A percentile compares a stretch with the other conserved stretches of the same genome.
phyloP scores from a whole-genome alignment of 225 moss, liverwort and hornwort species.

The Climacium dendroides region DNA sequence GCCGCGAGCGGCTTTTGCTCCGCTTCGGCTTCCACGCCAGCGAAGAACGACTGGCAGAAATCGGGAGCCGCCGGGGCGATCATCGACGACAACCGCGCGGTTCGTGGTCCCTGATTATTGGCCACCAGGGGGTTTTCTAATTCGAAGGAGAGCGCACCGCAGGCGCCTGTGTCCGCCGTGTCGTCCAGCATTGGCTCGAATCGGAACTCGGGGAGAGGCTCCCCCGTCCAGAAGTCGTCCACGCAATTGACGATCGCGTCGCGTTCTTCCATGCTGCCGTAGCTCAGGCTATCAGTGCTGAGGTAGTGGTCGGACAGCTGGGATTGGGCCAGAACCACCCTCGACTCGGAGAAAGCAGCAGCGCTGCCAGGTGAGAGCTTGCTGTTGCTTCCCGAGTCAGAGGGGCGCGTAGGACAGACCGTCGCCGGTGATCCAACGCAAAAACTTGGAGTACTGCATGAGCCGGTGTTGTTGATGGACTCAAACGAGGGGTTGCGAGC shows the following conservation, averaged over 20 bases:
- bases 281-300: slow-evolving; percentile 51
- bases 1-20: not conserved
- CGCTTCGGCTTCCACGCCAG: not conserved
- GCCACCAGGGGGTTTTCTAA: slow-evolving; percentile 4
- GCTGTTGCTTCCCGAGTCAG: slow-evolving; percentile 12
- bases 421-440: slow-evolving; percentile 46
- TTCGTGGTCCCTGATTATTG: slow-evolving; percentile 1
- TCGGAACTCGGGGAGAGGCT: slow-evolving; percentile 28
- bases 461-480: slow-evolving; percentile 44
- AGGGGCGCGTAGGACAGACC: slow-evolving; percentile 49
- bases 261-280: slow-evolving; percentile 38
- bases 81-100: not conserved
- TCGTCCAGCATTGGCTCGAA: slow-evolving; percentile 53
- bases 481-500: slow-evolving; percentile 54
- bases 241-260: slow-evolving; percentile 40
- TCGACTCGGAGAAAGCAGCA: slow-evolving; percentile 9
- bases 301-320: slow-evolving; percentile 52
- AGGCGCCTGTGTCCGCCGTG: slow-evolving; percentile 27
- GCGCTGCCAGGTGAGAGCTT: not conserved
- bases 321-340: slow-evolving; percentile 25
- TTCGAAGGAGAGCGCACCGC: slow-evolving; percentile 10
- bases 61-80: slow-evolving; percentile 6
- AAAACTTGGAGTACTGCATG: slow-evolving; percentile 80
- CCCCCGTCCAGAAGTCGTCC: slow-evolving; percentile 29
- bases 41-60: slow-evolving; percentile 34